Percentiles rank a stretch among this genome's conserved stretches.
phyloP scores from a whole-genome alignment of 176 grass and related monocot genomes.

The Bothriochloa decipiens region DNA sequence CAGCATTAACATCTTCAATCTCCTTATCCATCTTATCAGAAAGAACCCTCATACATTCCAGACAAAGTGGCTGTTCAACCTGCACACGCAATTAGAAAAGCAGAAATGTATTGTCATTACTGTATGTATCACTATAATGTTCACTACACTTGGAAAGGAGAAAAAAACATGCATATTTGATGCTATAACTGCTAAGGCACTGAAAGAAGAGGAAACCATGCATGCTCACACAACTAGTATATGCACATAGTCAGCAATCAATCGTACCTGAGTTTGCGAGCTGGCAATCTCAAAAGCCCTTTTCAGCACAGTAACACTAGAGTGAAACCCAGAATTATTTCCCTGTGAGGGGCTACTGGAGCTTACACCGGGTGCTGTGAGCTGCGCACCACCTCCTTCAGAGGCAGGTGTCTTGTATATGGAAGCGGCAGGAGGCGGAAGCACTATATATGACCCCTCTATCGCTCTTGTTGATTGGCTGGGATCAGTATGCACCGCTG shows the following conservation, averaged over 20 bases:
- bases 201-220: background rate
- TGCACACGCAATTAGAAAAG: conserved; percentile 23
- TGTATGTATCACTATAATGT: background rate
- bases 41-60: conserved; percentile 93
- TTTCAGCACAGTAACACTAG: conserved; percentile 82
- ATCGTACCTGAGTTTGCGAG: conserved; percentile 85
- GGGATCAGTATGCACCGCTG: conserved; percentile 43
- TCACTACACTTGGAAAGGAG: background rate
- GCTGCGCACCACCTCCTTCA: conserved; percentile 57
- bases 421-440: conserved; percentile 86
- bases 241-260: conserved; percentile 16
- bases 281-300: conserved; percentile 94
- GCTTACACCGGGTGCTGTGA: conserved; percentile 33
- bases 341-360: conserved; percentile 48
- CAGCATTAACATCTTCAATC: conserved; percentile 82
- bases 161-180: background rate
- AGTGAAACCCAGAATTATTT: conserved; percentile 86
- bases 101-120: background rate
- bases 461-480: conserved; percentile 73
- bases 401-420: conserved; percentile 64
- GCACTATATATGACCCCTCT: conserved; percentile 92
- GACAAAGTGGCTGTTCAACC: conserved; percentile 96
- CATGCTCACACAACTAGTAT: background rate
- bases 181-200: background rate
- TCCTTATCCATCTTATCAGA: conserved; percentile 97